Evolutionary conservation across 805 yeast genomes (phyloP), one percentile per base, ranked within the genome.

Genomic region (Kluyveromyces wickerhamii): DNA sequence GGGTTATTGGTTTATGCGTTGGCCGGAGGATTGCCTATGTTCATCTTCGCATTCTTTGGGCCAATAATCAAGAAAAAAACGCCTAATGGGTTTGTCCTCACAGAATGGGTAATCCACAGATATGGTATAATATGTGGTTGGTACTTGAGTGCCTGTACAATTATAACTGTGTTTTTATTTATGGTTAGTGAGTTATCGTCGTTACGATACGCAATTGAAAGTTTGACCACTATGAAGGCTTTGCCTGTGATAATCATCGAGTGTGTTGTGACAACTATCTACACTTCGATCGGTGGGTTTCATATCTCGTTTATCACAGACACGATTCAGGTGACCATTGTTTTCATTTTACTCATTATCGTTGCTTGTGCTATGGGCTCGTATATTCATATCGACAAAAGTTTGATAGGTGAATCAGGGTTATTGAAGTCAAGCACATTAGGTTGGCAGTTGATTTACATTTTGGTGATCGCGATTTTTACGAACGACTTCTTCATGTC

Each of bases 61-160:
- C 96, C 96, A 1, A 53, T 76, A 7, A 78, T 88, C 39, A 67
- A 95, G 44, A 71, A 65, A 39, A 71, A 72, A 45, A 83, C 94
- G 47, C 96, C 96, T 0, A 74, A 83, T 7, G 96, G 96, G 3
- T 88, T 88, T 55, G 87, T 88, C 18, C 63, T 88, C 46, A 86
- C 95, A 4, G 95, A 88, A 54, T 88, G 96, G 96, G 89, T 85
- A n/a, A 72, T 84, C 51, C 74, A 73, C 30, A 66, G 96, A 46
- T 88, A 70, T 54, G 96, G 96, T 2, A 53, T 67, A 4, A 59
- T 79, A 11, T 68, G 94, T 3, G 81, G 85, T 1, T 62, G 85
- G 44, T 83, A 85, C 47, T 60, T 88, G 29, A 79, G 94, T 10
- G 76, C 75, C 29, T 84, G 87, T 57, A 85, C 96, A 1, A 72